Base-by-base conservation (phyloP, 306 rosid species). In the Castanea mollissima region DNA sequence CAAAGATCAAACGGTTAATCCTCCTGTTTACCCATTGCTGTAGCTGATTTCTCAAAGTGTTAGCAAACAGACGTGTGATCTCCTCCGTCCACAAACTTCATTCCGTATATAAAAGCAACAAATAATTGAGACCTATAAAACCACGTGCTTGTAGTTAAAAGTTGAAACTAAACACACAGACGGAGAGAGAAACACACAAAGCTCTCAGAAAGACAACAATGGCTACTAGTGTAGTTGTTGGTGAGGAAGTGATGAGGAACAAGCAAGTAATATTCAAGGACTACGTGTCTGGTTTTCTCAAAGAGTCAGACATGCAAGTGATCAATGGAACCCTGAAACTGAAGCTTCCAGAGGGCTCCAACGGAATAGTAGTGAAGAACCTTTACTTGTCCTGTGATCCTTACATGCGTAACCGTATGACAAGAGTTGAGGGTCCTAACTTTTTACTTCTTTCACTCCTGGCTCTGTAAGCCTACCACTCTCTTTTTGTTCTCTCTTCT, bases 341-440 rank as follows among this genome's bases (percentile, higher is more conserved):
- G 69, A 46, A 84, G 29, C 83, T 91, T 78, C 79, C 55, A 59
- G 81, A 38, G 63, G 62, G 76, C 67, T 81, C 88, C 38, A 70
- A 81, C 52, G 79, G 88, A 41, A 76, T 90, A 51, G 70, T 88
- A 67, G 89, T 92, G 2, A 88, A 92, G 76, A 90, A 90, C 38
- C 84, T 92, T 3, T 85, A 80, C 87, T 80, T 92, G 31, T 87
- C 94, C 18, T 88, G 94, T 54, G 97, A 92, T 76, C 97, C 97
- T 20, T 85, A 74, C 87, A 81, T 87, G 91, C 83, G 86, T 55
- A 15, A 65, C 23, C 29, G 52, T 72, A 87, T 86, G 89, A 9
- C 1, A 7, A 77, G 69, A 60, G 29, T 73, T 19, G 78, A 78
- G 7, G 35, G 32, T 20, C 35, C 65, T 20, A 6, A 5, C 2